Evolutionary conservation across 2,329 filamentous ascomycete species (phyloP), one percentile per base, ranked within the genome.

Genomic region (Fusarium euwallaceae): DNA sequence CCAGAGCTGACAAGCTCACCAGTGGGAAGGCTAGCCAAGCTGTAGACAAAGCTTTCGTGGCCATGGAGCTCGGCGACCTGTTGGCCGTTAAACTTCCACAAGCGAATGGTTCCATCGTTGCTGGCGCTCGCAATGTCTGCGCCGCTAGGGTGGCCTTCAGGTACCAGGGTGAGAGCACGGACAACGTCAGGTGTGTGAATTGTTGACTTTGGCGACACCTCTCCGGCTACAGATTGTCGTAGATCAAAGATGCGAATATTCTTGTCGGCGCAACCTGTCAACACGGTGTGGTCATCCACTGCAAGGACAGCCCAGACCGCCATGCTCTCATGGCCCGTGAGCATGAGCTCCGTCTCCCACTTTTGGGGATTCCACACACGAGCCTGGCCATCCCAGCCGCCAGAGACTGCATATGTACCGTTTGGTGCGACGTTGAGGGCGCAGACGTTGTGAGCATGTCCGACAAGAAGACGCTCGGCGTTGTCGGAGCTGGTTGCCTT

Each of bases 11-110:
- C 93, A 34, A 99, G 87, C 80, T 98, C 95, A 7, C 96, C 96
- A 0, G 93, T 92, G 0, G 96, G 94, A 11, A 97, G 85, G 24
- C 90, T 88, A 2, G 93, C 88, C 16, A 99, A 85, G 8, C 94
- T 93, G 83, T 99, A 99, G 67, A 99, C 97, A 81, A 98, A 99
- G 80, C 93, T 97, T 67, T 97, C 95, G 79, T 99, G 97, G 0
- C 96, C 97, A 69, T 92, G 90, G 4, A 99, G 87, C 81, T 95
- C 92, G 11, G 89, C 92, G 12, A 98, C 87, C 68, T 94, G 89
- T 60, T 92, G 87, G 0, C 97, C 97, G 63, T 93, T 90, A 29
- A 97, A 80, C 39, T 92, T 97, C 93, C 95, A 99, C 6, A 98
- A 83, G 55, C 95, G 91, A 71, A 99, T 93, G 22, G 95, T 87